Evolutionary conservation across 2,329 filamentous ascomycete species (phyloP), one percentile per base, ranked within the genome.

Genomic region (Colletotrichum shisoi): DNA sequence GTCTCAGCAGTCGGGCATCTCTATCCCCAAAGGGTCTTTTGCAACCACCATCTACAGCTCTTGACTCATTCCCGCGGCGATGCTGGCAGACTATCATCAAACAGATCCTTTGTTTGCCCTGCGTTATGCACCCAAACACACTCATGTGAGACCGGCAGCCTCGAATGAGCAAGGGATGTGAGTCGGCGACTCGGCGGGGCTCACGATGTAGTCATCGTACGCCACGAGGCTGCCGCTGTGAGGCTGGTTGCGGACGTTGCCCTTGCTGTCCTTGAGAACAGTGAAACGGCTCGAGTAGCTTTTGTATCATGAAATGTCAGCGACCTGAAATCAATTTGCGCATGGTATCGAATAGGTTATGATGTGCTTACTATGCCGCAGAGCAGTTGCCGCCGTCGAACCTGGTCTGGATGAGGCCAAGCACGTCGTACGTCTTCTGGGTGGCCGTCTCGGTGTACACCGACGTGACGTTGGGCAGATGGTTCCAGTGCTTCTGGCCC

Each of bases 231-330:
- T 49, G 12, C 61, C 61, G 24, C 15, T 63, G 21, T 63, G 61
- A 15, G 61, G 34, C n/a, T n/a, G 8, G 4, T 63, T 63, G 7
- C 34, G 46, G 17, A 63, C 61, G 12, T 40, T 59, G 19, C 61
- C 61, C 2, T 52, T 3, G n/a, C 54, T 45, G 54, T 52, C 54
- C 6, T 63, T 63, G 8, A 51, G 34, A 24, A 63, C 54, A 9
- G 61, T 63, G 27, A 63, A 63, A 11, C 61, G 61, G 34, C 54
- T 63, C 37, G 61, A 63, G 54, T 63, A 63, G 53, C 61, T 27
- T 27, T 27, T 27, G 4, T 1, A 21, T n/a, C 24, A 27, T 27
- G 4, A 4, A 27, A 31, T 12, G 54, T 63, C 45, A 63, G 61
- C 42, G 8, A 19, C 21, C 19, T 6, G 21, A 17, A 12, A 13